A percentile compares a stretch with the other conserved stretches of the same genome.
Conservation (phyloP, 2,329 filamentous ascomycete genomes). For the Fusarium luffae region DNA sequence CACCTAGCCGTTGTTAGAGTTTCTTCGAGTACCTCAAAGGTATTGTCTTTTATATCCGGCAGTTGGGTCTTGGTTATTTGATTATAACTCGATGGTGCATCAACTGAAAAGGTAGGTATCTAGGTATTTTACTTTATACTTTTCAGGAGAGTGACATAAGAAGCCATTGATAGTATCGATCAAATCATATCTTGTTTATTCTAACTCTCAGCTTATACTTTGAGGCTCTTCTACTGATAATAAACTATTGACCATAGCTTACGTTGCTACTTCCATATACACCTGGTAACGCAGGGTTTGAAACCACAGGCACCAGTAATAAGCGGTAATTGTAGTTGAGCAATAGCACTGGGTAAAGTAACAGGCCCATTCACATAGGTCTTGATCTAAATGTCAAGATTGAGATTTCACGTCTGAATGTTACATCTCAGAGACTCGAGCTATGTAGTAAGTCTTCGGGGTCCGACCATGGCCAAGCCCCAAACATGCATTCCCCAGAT, state of each 20-base stretch:
- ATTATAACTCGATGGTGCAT: not conserved
- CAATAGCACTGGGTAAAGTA: not conserved
- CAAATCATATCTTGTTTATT: not conserved
- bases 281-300: not conserved
- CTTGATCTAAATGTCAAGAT: not conserved
- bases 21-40: not conserved
- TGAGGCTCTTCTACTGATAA: not conserved
- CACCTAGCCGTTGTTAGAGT: constrained; percentile 3
- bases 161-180: not conserved
- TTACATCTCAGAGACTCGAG: not conserved
- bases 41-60: not conserved
- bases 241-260: not conserved
- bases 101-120: not conserved
- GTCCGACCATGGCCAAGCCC: not conserved
- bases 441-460: too few species aligned
- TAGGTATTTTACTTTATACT: not conserved
- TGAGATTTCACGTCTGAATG: not conserved
- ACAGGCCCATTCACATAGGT: not conserved
- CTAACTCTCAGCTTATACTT: not conserved
- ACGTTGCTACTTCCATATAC: not conserved
- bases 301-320: not conserved
- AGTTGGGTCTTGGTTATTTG: not conserved
- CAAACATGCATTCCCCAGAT: constrained; percentile 1
- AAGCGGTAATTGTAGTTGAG: not conserved
- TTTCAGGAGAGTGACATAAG: not conserved